Evolutionary conservation across 495 filamentous ascomycete genomes (phyloP), one percentile per base, ranked within the genome.

Genomic region (Penicillium chermesinum): DNA sequence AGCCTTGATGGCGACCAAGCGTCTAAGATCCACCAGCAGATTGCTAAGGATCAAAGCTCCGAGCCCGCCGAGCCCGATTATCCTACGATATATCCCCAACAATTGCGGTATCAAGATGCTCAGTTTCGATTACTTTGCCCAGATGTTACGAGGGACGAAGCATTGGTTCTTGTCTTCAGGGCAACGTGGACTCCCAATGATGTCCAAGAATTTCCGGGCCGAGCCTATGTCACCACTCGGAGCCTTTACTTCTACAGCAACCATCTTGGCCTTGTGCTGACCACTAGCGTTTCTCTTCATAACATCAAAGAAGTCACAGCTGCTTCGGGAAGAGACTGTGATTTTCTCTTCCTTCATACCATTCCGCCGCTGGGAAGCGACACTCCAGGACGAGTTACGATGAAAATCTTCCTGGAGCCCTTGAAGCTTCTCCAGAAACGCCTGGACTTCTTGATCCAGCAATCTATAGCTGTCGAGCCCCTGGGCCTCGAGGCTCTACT

Each of bases 181-280:
- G 84, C 81, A 12, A 84, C 81, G 0, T 88, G 85, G 85, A 85
- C 79, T 51, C 82, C 84, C 2, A 87, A 85, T 57, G 84, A 87
- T 4, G 78, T 81, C 48, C 87, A 89, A 66, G 85, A 89, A 43
- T 86, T 90, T 45, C 86, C 91, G 36, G 94, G 93, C 0, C 76
- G 93, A 44, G 85, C 90, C 16, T 98, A 91, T 63, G 83, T 96
- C 38, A 97, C 94, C 1, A 76, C 82, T 3, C 80, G 80, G 41
- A 83, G 90, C 27, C 80, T 97, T 50, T 96, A 94, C 59, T 98
- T 98, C 63, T 98, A 96, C 69, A 94, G 90, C 44, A 82, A 97
- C 61, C 85, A 96, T 54, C 78, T 94, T 57, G 93, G 93, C n/a
- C 74, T 98, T 20, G 88, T 95, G 0, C 72, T 96, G 38, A 89